phyloP scores from a whole-genome alignment of 371 early-diverging fungal species.

The Cokeromyces recurvatus region DNA sequence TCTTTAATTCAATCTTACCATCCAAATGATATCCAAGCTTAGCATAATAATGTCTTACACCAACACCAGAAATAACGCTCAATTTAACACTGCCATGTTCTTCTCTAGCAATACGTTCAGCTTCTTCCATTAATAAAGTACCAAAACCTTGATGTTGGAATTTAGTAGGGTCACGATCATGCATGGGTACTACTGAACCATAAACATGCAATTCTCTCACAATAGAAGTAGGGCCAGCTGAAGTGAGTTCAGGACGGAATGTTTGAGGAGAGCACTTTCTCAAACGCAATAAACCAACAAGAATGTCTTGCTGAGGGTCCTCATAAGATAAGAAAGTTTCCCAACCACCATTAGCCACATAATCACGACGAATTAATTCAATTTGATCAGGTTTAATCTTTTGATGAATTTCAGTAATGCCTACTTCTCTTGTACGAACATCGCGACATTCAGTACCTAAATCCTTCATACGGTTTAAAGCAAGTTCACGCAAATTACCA shows the following conservation, averaged over 20 bases:
- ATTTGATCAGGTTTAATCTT: slow-evolving; percentile 94
- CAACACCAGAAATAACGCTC: slow-evolving; percentile 98
- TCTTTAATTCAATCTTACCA: slow-evolving; percentile 47
- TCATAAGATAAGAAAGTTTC: slow-evolving; percentile 99
- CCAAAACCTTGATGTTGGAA: slow-evolving; percentile 99
- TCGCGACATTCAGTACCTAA: slow-evolving; percentile 97
- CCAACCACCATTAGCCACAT: slow-evolving; percentile 99
- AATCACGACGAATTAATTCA: slow-evolving; percentile 98
- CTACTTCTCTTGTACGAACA: slow-evolving; percentile 99
- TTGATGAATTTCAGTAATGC: slow-evolving; percentile 98
- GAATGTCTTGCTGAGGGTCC: slow-evolving; percentile 97
- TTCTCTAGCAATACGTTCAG: slow-evolving; percentile 97
- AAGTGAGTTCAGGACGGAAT: slow-evolving; percentile 91
- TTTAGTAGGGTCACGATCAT: slow-evolving; percentile 93
- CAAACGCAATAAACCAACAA: slow-evolving; percentile 96
- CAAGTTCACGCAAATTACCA: slow-evolving; percentile 98
- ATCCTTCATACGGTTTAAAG: slow-evolving; percentile 97
- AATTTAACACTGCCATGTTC: slow-evolving; percentile 98
- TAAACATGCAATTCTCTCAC: slow-evolving; percentile 99
- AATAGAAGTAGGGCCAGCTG: slow-evolving; percentile 80
- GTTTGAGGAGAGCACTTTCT: slow-evolving; percentile 92
- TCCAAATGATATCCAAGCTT: slow-evolving; percentile 98
- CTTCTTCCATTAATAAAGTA: slow-evolving; percentile 98
- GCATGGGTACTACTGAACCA: slow-evolving; percentile 97
- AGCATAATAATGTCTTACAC: slow-evolving; percentile 98